phyloP scores from a whole-genome alignment of 75 land plant species.

The Ceratopteris richardii region DNA sequence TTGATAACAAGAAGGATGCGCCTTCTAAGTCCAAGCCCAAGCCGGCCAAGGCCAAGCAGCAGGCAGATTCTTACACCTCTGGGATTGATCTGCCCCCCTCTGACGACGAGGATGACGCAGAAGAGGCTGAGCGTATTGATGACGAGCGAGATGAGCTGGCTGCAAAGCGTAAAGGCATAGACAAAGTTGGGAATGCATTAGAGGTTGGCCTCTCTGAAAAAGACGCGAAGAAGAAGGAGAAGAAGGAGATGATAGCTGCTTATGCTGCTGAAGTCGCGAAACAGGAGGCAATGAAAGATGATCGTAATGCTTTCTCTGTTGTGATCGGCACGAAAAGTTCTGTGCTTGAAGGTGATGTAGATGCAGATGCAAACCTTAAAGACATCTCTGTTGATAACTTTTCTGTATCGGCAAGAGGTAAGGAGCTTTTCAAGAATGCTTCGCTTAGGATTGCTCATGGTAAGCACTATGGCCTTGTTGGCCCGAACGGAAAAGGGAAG shows the following conservation, averaged over 20 bases:
- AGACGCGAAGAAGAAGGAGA: slow-evolving; percentile 80
- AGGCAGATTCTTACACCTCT: slow-evolving; percentile 38
- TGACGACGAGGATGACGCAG: slow-evolving; percentile 66
- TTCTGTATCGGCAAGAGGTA: slow-evolving; percentile 91
- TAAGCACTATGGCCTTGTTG: slow-evolving; percentile 86
- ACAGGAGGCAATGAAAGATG: slow-evolving; percentile 76
- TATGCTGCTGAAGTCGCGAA: slow-evolving; percentile 50
- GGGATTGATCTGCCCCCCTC: slow-evolving; percentile 89
- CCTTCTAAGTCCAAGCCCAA: slow-evolving; percentile 36
- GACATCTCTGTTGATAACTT: slow-evolving; percentile 81
- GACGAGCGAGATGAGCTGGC: slow-evolving; percentile 3
- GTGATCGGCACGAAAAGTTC: slow-evolving; percentile 57
- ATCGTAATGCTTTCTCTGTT: slow-evolving; percentile 83
- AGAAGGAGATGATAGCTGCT: slow-evolving; percentile 62
- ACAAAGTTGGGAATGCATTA: not conserved
- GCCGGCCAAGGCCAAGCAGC: slow-evolving; percentile 20
- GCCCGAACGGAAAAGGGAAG: slow-evolving; percentile 94
- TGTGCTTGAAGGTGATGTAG: slow-evolving; percentile 52
- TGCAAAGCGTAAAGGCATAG: not conserved
- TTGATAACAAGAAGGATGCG: slow-evolving; percentile 50
- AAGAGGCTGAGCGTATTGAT: slow-evolving; percentile 21
- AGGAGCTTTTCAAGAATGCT: slow-evolving; percentile 83
- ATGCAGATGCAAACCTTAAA: slow-evolving; percentile 77
- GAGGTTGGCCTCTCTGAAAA: slow-evolving; percentile 31
- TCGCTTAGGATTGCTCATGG: slow-evolving; percentile 86